phyloP scores from a whole-genome alignment of 179 eudicot species.

The Drosera spatulata region DNA sequence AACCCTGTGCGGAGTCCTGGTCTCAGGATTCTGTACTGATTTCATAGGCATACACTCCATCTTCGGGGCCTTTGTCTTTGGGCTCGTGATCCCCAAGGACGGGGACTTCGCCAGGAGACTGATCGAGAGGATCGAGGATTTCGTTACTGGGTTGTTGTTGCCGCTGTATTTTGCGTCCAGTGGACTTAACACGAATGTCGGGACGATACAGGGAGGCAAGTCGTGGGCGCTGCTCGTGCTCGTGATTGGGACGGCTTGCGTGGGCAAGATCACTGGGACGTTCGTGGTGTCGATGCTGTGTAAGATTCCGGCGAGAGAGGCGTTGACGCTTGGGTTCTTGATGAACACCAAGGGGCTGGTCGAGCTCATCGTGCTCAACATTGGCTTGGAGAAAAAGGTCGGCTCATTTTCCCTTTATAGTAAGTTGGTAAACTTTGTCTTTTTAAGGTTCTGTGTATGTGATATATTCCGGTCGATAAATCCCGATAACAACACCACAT shows the following conservation, averaged over 20 bases:
- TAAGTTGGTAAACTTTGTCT: not conserved
- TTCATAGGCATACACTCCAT: constrained; percentile 19
- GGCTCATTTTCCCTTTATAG: not conserved
- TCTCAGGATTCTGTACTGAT: constrained; percentile 21
- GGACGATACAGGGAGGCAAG: constrained; percentile 10
- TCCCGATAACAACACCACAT: too few relatives aligned
- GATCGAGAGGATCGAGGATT: constrained; percentile 20
- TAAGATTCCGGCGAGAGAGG: constrained; percentile 11
- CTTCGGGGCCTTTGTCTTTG: constrained; percentile 20
- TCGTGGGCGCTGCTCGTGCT: constrained; percentile 21
- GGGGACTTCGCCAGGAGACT: constrained; percentile 16
- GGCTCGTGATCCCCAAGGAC: constrained; percentile 16
- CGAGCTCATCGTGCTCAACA: constrained; percentile 24
- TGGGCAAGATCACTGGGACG: constrained; percentile 20
- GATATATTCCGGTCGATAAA: too few relatives aligned
- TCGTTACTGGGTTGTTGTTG: constrained; percentile 13
- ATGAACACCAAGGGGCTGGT: constrained; percentile 26
- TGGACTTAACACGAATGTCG: constrained; percentile 20
- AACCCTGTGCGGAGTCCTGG: constrained; percentile 26
- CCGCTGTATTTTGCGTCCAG: constrained; percentile 23
- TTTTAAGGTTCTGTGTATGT: not conserved
- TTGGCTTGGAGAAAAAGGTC: constrained; percentile 22
- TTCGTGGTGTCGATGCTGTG: constrained; percentile 8
- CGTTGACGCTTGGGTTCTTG: constrained; percentile 17
- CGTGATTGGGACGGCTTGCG: constrained; percentile 14